Percentiles rank a stretch among this genome's conserved stretches.
Evolutionary conservation across 2,329 filamentous ascomycete genomes (phyloP).

Genomic region (Ophidiomyces ophidiicola): DNA sequence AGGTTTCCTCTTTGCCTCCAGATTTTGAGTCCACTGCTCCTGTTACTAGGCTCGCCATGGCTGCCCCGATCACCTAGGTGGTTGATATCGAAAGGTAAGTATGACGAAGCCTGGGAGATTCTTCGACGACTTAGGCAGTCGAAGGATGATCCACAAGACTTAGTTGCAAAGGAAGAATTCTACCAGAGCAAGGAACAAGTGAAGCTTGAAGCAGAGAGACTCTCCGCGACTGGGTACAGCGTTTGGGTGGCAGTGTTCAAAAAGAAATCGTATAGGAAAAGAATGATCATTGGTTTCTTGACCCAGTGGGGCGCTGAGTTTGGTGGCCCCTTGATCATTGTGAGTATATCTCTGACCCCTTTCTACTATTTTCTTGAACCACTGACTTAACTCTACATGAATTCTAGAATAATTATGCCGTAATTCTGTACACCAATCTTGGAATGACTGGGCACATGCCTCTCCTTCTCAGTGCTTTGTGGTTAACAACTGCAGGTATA

Average conservation of each 20-base stretch:
- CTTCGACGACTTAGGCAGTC: constrained; percentile 31
- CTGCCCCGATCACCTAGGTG: constrained; percentile 40
- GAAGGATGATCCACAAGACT: constrained; percentile 30
- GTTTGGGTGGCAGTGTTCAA: constrained; percentile 37
- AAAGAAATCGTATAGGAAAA: constrained; percentile 39
- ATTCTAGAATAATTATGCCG: constrained; percentile 36
- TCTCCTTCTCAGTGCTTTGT: constrained; percentile 34
- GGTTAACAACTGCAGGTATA: constrained; percentile 37
- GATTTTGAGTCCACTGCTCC: constrained; percentile 29
- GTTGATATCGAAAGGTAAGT: constrained; percentile 37
- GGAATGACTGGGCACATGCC: constrained; percentile 35
- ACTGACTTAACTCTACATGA: background rate
- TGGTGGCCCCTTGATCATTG: constrained; percentile 41
- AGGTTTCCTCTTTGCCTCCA: constrained; percentile 36
- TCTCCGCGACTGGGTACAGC: constrained; percentile 29
- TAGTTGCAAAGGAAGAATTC: constrained; percentile 37
- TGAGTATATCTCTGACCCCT: constrained; percentile 27
- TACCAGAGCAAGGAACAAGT: constrained; percentile 39
- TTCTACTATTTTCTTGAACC: background rate
- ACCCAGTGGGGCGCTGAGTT: constrained; percentile 45
- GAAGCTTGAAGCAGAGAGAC: constrained; percentile 32
- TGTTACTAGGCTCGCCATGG: constrained; percentile 33
- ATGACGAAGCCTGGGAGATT: constrained; percentile 37
- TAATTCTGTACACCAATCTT: constrained; percentile 35
- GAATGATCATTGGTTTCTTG: constrained; percentile 42